Base-by-base conservation (phyloP, 192 early-diverging fungal species). In the Physocladia obscura region DNA sequence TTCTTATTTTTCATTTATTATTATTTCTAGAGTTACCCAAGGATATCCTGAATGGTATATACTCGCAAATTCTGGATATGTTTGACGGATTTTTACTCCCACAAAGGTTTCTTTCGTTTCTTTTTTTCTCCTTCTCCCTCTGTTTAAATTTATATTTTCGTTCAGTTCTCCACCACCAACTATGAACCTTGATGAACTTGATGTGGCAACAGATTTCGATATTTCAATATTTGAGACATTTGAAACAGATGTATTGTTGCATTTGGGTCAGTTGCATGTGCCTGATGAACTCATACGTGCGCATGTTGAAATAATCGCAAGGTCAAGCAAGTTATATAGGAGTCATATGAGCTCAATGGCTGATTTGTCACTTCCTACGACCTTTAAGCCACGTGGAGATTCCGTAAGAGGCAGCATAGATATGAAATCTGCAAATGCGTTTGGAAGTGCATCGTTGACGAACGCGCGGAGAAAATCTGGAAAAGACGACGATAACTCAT, bases 121-220 rank as follows among this genome's bases (percentile, higher is more conserved):
- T 56, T 13, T 19, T 38, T 4, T 4, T 30, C 8, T 15, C 27
- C 27, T 54, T 54, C 26, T 4, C 29, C 35, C 2, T 54, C 24
- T 55, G 22, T 49, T 17, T 22, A 24, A 24, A 31, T 22, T 15
- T 13, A 8, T 31, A 34, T 6, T 27, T 37, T 44, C 40, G 40
- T 44, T 44, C 67, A 89, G 84, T 54, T 67, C 77, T 35, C 81
- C 85, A 13, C 82, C 82, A 21, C 24, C 69, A 3, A 58, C 77
- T 19, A 57, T 88, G 65, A 79, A 84, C 0, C 62, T 84, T 6
- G 91, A 92, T 55, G 81, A 87, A 11, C 75, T 89, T 5, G 77
- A 88, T 32, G 73, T 77, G 15, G 89, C 91, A 44, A 91, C 93
- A 57, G 77, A 81, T 0, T 93, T 91, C 71, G 90, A 93, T 69